Base-by-base conservation (phyloP, 2,329 filamentous ascomycete genomes). In the Cercospora sesami region DNA sequence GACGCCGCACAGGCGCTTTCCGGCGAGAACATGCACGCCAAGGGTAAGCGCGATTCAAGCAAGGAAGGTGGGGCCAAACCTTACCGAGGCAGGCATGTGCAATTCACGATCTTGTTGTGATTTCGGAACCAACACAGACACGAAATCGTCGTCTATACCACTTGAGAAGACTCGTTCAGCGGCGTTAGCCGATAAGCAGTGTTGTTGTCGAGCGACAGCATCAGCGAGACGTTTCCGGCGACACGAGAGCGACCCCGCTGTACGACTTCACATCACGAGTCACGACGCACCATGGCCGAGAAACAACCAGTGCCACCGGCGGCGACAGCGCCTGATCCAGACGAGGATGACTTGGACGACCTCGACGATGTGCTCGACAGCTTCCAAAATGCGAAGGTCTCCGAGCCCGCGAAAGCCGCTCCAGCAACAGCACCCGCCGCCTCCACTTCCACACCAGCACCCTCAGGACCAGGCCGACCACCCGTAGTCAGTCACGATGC, bases 331-430 rank as follows among this genome's bases (percentile, higher is more conserved):
- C 90, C 93, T 21, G 94, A 97, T 75, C 94, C 94, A 6, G 94
- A 98, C 72, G 94, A 96, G 80, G 95, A 95, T 79, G 92, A 95
- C 73, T 83, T 95, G 21, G 92, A 97, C 76, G 95, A 98, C 76
- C 83, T 99, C 55, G 95, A 99, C 80, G 94, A 98, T 74, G 91
- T 98, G 80, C 89, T 99, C 28, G 93, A 97, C 77, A 91, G 97
- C 72, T 99, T 99, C 81, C 90, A 30, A 84, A 85, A 62, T 88
- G 89, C 72, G 75, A 89, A 67, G 82, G 86, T 76, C 80, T 73
- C 85, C 83, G 78, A 76, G 79, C 31, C 63, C 9, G 16, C 62
- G 21, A 55, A 72, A 73, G 18, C 72, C 30, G 69, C 74, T 73
- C 45, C 74, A 70, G 62, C 73, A 68, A 59, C 75, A 28, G 48